Evolutionary conservation across 495 filamentous ascomycete genomes (phyloP).

Genomic region (Neurospora sp.): DNA sequence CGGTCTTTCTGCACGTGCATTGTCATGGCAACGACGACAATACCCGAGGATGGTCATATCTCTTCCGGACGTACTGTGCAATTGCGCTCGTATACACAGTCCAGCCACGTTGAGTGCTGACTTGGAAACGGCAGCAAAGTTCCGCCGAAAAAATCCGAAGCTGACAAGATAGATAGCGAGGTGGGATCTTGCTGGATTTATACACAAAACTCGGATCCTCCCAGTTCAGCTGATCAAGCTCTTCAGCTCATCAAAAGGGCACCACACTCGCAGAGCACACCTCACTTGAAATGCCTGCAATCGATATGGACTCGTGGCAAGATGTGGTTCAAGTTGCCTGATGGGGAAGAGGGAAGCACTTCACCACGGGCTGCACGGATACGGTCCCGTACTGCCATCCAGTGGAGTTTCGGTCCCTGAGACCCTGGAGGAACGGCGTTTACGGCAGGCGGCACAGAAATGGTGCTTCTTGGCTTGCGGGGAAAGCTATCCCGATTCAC

Average conservation of each 20-base stretch:
- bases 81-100: neutral
- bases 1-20: neutral
- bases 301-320: neutral
- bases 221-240: neutral
- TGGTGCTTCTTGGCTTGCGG: neutral
- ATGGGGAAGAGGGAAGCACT: neutral
- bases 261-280: neutral
- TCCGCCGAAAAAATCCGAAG: neutral
- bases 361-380: neutral
- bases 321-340: neutral
- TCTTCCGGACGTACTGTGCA: neutral
- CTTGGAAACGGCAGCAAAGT: neutral
- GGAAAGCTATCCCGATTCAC: neutral
- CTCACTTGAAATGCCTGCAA: neutral
- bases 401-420: neutral
- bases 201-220: neutral
- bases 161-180: neutral
- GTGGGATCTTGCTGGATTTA: neutral
- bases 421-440: neutral
- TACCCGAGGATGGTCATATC: neutral
- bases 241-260: neutral
- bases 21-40: neutral
- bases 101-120: neutral
- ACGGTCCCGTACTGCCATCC: neutral
- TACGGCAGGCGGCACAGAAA: neutral